Evolutionary conservation across 768 basidiomycete genomes (phyloP), one percentile per base, ranked within the genome.

Genomic region (Galerina marginata): DNA sequence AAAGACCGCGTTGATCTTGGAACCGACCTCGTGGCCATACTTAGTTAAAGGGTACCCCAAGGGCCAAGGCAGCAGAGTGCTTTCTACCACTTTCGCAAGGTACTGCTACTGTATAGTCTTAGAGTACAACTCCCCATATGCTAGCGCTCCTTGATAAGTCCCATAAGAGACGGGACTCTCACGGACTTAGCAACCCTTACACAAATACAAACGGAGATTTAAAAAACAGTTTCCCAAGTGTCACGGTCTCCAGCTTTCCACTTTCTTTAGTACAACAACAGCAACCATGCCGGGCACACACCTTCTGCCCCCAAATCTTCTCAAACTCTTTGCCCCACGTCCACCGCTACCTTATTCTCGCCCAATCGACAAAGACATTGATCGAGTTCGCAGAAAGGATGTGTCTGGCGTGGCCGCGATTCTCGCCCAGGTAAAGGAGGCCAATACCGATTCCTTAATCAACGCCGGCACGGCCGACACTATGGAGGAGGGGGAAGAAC

Each of bases 251-350:
- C 29, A 33, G 4, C 29, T 33, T 33, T 33, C 29, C 29, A 33
- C 29, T 33, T 33, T 4, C 29, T 33, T 20, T 33, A 33, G 29
- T 33, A 33, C 29, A 7, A 33, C 29, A 33, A 33, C 49, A 48
- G 45, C 65, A 50, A 67, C 59, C 40, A 84, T 84, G 83, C 83
- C 84, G 43, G 91, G 91, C 49, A 95, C 93, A 3, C 93, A 96
- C 77, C 82, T 96, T 23, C 85, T 99, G 23, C 96, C 96, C 3
- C 95, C 95, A 3, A 97, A 98, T 76, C 86, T 99, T 54, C 88
- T 99, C 74, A 95, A 96, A 73, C 90, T 99, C 65, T 99, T 99
- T 74, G 90, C 94, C 0, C 95, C 97, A 4, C 88, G 97, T 6
- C 94, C 96, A 1, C 92, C 90, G 2, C 84, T 98, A 3, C 91